A percentile compares a stretch with the other conserved stretches of the same genome.
Evolutionary conservation across 2,329 filamentous ascomycete species (phyloP).

Genomic region (Ophiocordyceps robertsii): DNA sequence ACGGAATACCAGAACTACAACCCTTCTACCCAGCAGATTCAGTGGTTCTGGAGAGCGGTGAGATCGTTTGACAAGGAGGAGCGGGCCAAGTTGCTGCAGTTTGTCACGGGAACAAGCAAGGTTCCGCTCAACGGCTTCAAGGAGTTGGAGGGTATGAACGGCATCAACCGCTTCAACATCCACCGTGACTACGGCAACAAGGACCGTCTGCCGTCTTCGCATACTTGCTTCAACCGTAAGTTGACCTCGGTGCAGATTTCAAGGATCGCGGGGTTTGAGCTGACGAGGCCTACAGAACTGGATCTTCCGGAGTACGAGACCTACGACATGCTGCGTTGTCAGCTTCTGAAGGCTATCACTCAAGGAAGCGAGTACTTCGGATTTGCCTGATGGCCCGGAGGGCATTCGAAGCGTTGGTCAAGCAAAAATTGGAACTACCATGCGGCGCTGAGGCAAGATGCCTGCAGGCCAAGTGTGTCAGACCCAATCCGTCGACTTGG

Average conservation of each 20-base stretch:
- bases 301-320: constrained; percentile 97
- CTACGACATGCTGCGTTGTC: constrained; percentile 79
- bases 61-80: constrained; percentile 98
- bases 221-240: constrained; percentile 99
- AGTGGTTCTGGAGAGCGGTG: constrained; percentile 99
- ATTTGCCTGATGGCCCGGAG: constrained; percentile 57
- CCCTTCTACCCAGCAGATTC: constrained; percentile 86
- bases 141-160: constrained; percentile 98
- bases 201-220: constrained; percentile 85
- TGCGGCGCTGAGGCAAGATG: background rate
- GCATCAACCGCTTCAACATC: constrained; percentile 95
- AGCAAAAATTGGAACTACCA: background rate
- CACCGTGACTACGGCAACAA: constrained; percentile 97
- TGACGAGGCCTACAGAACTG: constrained; percentile 52
- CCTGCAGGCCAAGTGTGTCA: too few species aligned
- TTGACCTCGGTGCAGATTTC: constrained; percentile 13
- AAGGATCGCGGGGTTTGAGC: background rate
- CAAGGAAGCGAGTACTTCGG: constrained; percentile 95
- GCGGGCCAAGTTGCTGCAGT: constrained; percentile 89
- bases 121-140: constrained; percentile 98
- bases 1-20: constrained; percentile 98
- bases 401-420: background rate
- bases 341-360: constrained; percentile 93
- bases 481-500: too few species aligned
- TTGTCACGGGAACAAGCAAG: constrained; percentile 96